A percentile compares a stretch with the other conserved stretches of the same genome.
Conservation (phyloP, 257 asterid species). For the Vinca minor region DNA sequence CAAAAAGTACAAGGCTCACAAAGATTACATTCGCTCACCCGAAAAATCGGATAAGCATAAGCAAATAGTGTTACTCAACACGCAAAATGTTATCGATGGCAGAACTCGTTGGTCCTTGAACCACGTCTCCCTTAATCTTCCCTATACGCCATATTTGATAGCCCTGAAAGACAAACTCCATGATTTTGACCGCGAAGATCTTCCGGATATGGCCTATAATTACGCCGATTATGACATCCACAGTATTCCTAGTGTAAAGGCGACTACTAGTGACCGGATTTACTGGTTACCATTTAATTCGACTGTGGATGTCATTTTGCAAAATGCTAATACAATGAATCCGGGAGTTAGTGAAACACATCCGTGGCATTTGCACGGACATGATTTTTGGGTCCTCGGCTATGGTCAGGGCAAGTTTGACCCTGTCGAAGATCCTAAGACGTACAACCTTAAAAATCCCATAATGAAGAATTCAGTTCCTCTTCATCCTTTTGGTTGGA, state of each 20-base stretch:
- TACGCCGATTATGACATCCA: conserved; percentile 28
- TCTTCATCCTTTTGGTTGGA: conserved; percentile 80
- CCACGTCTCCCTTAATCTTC: conserved; percentile 53
- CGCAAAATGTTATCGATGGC: conserved; percentile 50
- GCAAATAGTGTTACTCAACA: conserved; percentile 61
- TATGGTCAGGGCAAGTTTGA: conserved; percentile 64
- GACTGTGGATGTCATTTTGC: conserved; percentile 57
- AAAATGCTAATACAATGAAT: conserved; percentile 58
- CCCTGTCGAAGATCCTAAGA: conserved; percentile 25
- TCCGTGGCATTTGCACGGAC: conserved; percentile 91
- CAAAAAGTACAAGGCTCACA: conserved; percentile 28
- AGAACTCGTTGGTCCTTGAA: conserved; percentile 59
- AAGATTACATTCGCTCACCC: conserved; percentile 48
- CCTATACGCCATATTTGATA: conserved; percentile 64
- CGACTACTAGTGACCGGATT: conserved; percentile 36
- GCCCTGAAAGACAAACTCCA: conserved; percentile 37
- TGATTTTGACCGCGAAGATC: conserved; percentile 30
- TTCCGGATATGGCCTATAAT: conserved; percentile 39
- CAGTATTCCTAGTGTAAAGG: conserved; percentile 19
- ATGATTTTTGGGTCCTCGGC: conserved; percentile 78
- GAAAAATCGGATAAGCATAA: conserved; percentile 36
- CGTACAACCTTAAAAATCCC: conserved; percentile 53
- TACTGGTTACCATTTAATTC: conserved; percentile 53
- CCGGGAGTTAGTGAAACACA: conserved; percentile 60
- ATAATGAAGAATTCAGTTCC: conserved; percentile 73